Conservation (phyloP, 805 yeast genomes). For the Clavispora santaluciae region DNA sequence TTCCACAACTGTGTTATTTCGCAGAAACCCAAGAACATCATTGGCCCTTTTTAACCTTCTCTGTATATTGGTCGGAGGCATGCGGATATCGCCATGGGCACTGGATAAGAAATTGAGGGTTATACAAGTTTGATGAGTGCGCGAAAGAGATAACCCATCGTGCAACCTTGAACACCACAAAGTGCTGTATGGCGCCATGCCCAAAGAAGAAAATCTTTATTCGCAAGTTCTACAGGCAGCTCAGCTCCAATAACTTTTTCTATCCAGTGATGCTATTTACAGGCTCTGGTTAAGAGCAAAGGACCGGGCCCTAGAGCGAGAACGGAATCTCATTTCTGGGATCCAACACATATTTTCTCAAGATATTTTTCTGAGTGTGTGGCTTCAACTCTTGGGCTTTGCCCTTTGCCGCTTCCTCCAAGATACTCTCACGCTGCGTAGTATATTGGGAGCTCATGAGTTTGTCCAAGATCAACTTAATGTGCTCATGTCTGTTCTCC, state of each 20-base stretch:
- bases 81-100: not conserved
- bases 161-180: no score
- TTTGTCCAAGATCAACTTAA: slow-evolving; percentile 38
- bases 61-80: not conserved
- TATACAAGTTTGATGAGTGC: not conserved
- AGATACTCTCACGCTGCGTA: slow-evolving; percentile 19
- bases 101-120: not conserved
- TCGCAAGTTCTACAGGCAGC: not conserved
- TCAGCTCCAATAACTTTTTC: not conserved
- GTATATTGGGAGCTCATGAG: slow-evolving; percentile 27
- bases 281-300: slow-evolving; percentile 1
- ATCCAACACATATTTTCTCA: slow-evolving; percentile 58
- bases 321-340: slow-evolving; percentile 15
- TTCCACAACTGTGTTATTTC: slow-evolving; percentile 3
- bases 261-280: slow-evolving; percentile 4
- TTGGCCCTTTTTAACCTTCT: slow-evolving; percentile 6
- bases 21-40: slow-evolving; percentile 4
- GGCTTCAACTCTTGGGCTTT: slow-evolving; percentile 39
- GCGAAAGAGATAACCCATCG: no score
- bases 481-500: slow-evolving; percentile 25
- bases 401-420: slow-evolving; percentile 18
- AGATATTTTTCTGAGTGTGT: slow-evolving; percentile 62
- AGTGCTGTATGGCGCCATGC: no score
- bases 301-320: slow-evolving; percentile 2
- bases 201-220: no score